Base-by-base conservation (phyloP, 345 rosid genomes). In the Conringia planisiliqua region DNA sequence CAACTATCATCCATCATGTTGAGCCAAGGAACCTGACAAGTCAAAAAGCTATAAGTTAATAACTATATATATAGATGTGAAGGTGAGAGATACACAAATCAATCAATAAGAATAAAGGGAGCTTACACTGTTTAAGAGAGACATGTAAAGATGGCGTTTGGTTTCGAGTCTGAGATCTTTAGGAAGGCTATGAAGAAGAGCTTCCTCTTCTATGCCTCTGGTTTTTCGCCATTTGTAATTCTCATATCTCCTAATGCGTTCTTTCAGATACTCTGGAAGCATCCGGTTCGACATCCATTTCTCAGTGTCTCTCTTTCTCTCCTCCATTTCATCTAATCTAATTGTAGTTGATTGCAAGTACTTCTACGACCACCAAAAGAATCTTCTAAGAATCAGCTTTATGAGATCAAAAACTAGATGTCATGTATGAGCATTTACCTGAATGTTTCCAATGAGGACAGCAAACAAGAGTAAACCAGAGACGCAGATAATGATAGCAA, bases 401-500 rank as follows among this genome's bases (percentile, higher is more conserved):
- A 27, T 10, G 35, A 71, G 38, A 61, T 55, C 39, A 62, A 16
- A 68, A 67, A 12, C 70, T 36, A 67, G 78, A 80, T 62, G 9
- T 2, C 17, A 17, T 14, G n/a, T 62, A 83, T 78, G 77, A 82
- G 78, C 64, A 54, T 40, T 80, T 84, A 70, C 90, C 77, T 73
- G 77, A 43, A 65, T 44, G 39, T 73, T 73, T 16, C 77, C 88
- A 35, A 86, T 86, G 50, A 86, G 85, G 5, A 78, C 51, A 22
- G 90, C 78, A 63, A 86, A 84, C 66, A 84, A 80, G 20, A 83
- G 69, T 60, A 86, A 72, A 60, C 90, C 88, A 32, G 66, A 26
- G 36, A 74, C 62, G 24, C 85, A 68, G 10, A 84, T 80, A 78
- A 50, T 39, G 33, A 83, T n/a, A 0, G 90, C 86, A 75, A 86